phyloP scores from a whole-genome alignment of 768 basidiomycete genomes.

The Clitopilus hobsonii region DNA sequence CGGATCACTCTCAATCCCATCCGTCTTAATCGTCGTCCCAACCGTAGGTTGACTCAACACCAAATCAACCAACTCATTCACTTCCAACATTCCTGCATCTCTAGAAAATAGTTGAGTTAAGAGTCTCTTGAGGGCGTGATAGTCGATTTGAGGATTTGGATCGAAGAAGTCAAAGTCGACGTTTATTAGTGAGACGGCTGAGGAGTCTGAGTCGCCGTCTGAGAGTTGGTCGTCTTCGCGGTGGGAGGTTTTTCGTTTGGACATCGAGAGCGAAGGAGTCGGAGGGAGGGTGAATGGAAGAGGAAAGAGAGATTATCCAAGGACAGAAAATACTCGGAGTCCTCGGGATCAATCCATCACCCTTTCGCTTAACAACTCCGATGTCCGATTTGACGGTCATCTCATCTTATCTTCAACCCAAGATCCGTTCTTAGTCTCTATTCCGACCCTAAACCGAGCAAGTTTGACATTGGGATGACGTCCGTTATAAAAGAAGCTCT shows the following conservation, averaged over 20 bases:
- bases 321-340: too few relatives aligned
- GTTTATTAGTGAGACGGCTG: constrained; percentile 45
- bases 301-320: background rate
- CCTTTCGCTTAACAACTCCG: background rate
- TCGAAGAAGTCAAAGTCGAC: constrained; percentile 95
- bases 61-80: constrained; percentile 75
- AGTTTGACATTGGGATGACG: background rate
- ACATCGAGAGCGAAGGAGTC: background rate
- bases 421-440: background rate
- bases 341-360: background rate
- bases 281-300: background rate
- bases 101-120: constrained; percentile 63
- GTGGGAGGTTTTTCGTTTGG: background rate
- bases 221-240: background rate
- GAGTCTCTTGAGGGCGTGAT: constrained; percentile 78
- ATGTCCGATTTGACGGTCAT: background rate
- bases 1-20: constrained; percentile 86
- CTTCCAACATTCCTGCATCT: constrained; percentile 69
- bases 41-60: constrained; percentile 69
- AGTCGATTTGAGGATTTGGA: constrained; percentile 77
- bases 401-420: background rate
- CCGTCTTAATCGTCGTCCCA: constrained; percentile 91
- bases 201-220: background rate
- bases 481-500: background rate
- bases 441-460: background rate